Evolutionary conservation across 2,329 filamentous ascomycete genomes (phyloP).

Genomic region (Pseudogymnoascus sp.): DNA sequence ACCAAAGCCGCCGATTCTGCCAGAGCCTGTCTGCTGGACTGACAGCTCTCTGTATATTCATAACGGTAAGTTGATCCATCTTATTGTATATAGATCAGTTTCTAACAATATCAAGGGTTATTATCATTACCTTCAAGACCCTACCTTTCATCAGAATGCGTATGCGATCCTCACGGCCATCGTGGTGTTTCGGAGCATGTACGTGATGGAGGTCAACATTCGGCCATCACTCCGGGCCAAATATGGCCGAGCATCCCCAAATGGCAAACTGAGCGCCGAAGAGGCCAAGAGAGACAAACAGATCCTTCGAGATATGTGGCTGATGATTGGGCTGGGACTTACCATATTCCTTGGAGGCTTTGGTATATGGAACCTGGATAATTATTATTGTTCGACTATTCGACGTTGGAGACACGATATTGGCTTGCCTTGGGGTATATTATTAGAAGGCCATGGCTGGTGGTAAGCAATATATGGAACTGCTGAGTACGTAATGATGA

Average conservation of each 20-base stretch:
- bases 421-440: conserved; percentile 62
- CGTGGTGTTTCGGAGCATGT: conserved; percentile 56
- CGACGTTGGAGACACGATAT: conserved; percentile 51
- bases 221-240: conserved; percentile 40
- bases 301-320: conserved; percentile 60
- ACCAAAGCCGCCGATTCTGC: conserved; percentile 38
- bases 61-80: conserved; percentile 36
- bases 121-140: conserved; percentile 67
- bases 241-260: conserved; percentile 34
- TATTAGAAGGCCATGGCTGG: conserved; percentile 67
- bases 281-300: conserved; percentile 47
- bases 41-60: conserved; percentile 45
- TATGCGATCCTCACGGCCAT: conserved; percentile 58
- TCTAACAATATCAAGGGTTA: conserved; percentile 35
- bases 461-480: conserved; percentile 40
- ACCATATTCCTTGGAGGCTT: conserved; percentile 59
- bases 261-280: conserved; percentile 36
- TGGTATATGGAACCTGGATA: conserved; percentile 60
- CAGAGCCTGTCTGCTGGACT: conserved; percentile 43
- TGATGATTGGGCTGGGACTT: conserved; percentile 52
- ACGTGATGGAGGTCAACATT: conserved; percentile 59
- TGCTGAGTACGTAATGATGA: neutral
- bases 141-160: conserved; percentile 63
- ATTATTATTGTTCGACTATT: conserved; percentile 50
- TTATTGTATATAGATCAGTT: neutral